Percentiles rank a stretch among this genome's conserved stretches.
Evolutionary conservation across 495 filamentous ascomycete genomes (phyloP).

Genomic region (Penicillium herquei): DNA sequence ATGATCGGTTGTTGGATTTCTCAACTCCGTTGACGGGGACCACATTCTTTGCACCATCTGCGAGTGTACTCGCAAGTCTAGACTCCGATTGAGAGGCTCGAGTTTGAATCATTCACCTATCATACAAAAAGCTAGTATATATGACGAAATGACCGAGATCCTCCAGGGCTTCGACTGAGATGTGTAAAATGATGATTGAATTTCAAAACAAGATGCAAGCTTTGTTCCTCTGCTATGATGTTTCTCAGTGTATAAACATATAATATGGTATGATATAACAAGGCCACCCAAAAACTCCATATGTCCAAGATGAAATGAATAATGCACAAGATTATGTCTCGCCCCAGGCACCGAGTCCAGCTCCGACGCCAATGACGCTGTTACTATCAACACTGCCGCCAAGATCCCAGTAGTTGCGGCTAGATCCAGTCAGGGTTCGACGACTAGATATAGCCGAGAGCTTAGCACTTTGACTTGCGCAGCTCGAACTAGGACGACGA

Average conservation of each 20-base stretch:
- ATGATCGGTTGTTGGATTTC: slow-evolving; percentile 56
- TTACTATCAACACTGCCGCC: slow-evolving; percentile 74
- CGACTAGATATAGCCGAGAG: slow-evolving; percentile 56
- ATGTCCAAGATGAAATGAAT: no score
- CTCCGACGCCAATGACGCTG: slow-evolving; percentile 59
- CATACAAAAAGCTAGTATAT: no score
- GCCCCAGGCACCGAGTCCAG: slow-evolving; percentile 72
- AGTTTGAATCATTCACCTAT: no score
- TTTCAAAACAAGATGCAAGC: no score
- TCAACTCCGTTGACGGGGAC: slow-evolving; percentile 52
- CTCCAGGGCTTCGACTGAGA: no score
- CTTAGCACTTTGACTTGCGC: slow-evolving; percentile 77
- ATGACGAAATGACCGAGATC: no score
- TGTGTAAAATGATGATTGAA: no score
- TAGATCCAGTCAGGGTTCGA: slow-evolving; percentile 55
- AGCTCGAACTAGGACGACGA: slow-evolving; percentile 63
- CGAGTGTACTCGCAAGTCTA: slow-evolving; percentile 1
- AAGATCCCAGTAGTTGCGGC: slow-evolving; percentile 84
- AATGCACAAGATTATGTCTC: slow-evolving; percentile 49
- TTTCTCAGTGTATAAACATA: no score
- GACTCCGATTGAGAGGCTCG: neutral
- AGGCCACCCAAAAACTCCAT: no score
- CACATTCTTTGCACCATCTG: slow-evolving; percentile 55
- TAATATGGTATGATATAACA: no score
- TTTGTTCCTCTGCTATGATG: no score